These are phyloP conservation scores for Myochromella boudieri DNA, from an alignment of 768 basidiomycete species.

Conservation along the genomic window DNA sequence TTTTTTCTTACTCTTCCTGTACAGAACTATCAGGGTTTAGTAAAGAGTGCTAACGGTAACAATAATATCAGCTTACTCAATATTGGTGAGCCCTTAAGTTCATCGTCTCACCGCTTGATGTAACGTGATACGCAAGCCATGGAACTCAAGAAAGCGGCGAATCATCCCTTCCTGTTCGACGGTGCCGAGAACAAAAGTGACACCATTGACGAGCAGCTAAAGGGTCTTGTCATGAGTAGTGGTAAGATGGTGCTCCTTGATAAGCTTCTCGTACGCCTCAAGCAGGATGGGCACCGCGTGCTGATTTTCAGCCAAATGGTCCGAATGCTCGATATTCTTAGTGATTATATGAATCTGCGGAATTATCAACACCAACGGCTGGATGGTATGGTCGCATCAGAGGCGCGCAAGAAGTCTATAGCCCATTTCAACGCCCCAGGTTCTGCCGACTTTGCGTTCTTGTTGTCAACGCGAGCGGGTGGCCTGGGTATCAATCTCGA, in stretches of 20 bases:
- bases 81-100: conserved; percentile 57
- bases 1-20: conserved; percentile 6
- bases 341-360: conserved; percentile 90
- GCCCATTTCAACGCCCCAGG: conserved; percentile 94
- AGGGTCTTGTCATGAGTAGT: conserved; percentile 97
- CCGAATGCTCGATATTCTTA: conserved; percentile 96
- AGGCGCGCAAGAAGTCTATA: conserved; percentile 91
- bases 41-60: conserved; percentile 86
- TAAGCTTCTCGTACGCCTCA: conserved; percentile 88
- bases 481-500: conserved; percentile 98
- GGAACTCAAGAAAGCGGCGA: conserved; percentile 98
- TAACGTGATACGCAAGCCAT: conserved; percentile 57
- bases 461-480: conserved; percentile 95
- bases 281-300: conserved; percentile 92
- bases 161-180: conserved; percentile 97
- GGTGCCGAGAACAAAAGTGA: conserved; percentile 76
- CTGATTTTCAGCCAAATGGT: conserved; percentile 99
- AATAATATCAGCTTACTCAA: conserved; percentile 95
- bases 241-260: conserved; percentile 98
- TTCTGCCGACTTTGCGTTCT: conserved; percentile 94
- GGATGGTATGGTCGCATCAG: conserved; percentile 94
- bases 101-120: not conserved
- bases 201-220: conserved; percentile 79
- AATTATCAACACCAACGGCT: conserved; percentile 92
- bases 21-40: conserved; percentile 92